These are phyloP conservation scores for Trichopus zeylanicus DNA, from an alignment of 116 monocot species.

Conservation along the genomic window DNA sequence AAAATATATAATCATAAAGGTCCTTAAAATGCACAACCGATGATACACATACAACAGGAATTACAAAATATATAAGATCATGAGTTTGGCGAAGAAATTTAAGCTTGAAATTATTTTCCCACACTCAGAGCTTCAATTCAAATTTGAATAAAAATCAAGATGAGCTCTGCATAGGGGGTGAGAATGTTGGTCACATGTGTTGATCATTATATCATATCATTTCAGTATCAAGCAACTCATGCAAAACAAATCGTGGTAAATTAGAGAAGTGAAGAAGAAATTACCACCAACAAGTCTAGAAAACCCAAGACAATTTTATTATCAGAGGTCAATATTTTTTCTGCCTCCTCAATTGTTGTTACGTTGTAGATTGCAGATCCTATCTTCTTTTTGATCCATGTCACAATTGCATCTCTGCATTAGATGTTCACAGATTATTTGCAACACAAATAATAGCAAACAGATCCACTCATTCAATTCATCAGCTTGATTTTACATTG, in stretches of 20 bases:
- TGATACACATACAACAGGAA: too few species aligned
- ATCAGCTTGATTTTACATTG: too few species aligned
- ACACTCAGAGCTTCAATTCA: too few species aligned
- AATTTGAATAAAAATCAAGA: too few species aligned
- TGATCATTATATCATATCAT: too few species aligned
- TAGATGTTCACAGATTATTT: not conserved
- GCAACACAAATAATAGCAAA: not conserved
- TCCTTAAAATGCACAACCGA: not conserved
- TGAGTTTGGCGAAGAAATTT: too few species aligned
- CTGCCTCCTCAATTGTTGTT: slow-evolving; percentile 75
- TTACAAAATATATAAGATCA: too few species aligned
- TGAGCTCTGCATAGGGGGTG: too few species aligned
- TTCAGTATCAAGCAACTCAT: not conserved
- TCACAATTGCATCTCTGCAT: slow-evolving; percentile 68
- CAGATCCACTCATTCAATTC: not conserved
- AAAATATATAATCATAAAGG: not conserved
- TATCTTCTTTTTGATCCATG: slow-evolving; percentile 91
- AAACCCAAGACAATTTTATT: slow-evolving; percentile 56
- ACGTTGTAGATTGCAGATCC: slow-evolving; percentile 71
- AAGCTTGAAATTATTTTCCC: too few species aligned
- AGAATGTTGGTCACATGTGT: too few species aligned
- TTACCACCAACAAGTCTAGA: slow-evolving; percentile 70
- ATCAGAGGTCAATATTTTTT: slow-evolving; percentile 53
- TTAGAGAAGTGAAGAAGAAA: slow-evolving; percentile 6
- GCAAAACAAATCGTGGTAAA: not conserved